Evolutionary conservation across 2,329 filamentous ascomycete species (phyloP), one percentile per base, ranked within the genome.

Genomic region (Venturia effusa): DNA sequence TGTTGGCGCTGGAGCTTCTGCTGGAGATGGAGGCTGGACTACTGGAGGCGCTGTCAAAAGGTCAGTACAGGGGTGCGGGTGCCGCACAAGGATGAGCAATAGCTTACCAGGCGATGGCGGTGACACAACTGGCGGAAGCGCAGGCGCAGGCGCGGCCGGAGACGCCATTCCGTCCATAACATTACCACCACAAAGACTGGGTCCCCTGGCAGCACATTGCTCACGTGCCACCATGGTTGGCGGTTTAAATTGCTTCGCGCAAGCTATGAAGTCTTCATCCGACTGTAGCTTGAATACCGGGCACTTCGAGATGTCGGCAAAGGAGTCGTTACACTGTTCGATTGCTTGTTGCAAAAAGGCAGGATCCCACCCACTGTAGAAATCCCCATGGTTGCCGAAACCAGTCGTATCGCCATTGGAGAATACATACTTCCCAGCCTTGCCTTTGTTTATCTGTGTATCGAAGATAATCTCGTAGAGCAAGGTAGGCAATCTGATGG

Each of bases 381-480:
- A 92, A 71, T 95, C 90, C 60, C 81, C 90, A 71, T 94, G 79
- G 73, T 90, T 90, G 41, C 89, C 88, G 68, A 81, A 89, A 59
- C 88, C 88, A 69, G 63, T 87, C 32, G 84, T 80, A 70, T 97
- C 92, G 66, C 90, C 90, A 69, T 92, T 92, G 60, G 90, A 79
- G 61, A 95, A 76, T 61, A 92, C 80, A 70, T 95, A 96, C 67
- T 85, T 75, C 62, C 91, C 90, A 8, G 81, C 76, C 27, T 82
- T 75, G 64, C 81, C 82, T 34, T 76, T 77, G 74, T 89, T 95
- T 1, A 79, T 80, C 61, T 83, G 75, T 10, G 90, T 94, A 71
- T 87, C 79, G 84, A 86, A 96, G 73, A 96, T 95, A 40, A 88
- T 90, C 78, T 97, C 91, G 73, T 83, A 96, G 74, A 96, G 88